These are phyloP conservation scores for Coemansia sp. DNA, from an alignment of 192 early-diverging fungal genomes.

Conservation along the genomic window DNA sequence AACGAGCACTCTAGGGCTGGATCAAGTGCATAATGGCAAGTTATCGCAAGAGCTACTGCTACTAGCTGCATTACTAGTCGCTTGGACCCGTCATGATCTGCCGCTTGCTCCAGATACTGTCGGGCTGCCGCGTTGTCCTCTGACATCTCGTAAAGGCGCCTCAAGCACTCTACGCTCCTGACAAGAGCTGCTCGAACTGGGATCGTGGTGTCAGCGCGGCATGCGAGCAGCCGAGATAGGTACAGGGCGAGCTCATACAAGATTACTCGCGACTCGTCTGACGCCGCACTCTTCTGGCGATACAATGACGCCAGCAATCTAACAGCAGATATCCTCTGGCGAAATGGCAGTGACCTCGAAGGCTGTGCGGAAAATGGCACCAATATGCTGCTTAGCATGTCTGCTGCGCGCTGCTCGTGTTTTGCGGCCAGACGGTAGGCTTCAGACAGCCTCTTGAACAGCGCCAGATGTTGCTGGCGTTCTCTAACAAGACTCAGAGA, in stretches of 20 bases:
- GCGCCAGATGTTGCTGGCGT: constrained; percentile 18
- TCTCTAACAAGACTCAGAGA: constrained; percentile 17
- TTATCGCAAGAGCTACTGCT: constrained; percentile 23
- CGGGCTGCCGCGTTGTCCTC: background rate
- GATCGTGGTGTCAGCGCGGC: background rate
- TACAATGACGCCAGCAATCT: constrained; percentile 32
- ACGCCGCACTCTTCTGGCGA: background rate
- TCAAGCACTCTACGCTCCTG: constrained; percentile 22
- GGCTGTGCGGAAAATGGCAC: background rate
- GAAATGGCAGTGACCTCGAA: constrained; percentile 14
- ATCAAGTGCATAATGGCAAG: constrained; percentile 22
- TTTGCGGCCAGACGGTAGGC: constrained; percentile 20
- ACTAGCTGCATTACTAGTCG: constrained; percentile 22
- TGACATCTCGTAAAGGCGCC: constrained; percentile 8
- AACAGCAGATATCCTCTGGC: constrained; percentile 28
- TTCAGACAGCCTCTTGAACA: constrained; percentile 16
- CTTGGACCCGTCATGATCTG: background rate
- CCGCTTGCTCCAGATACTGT: background rate
- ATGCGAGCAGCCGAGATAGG: constrained; percentile 19
- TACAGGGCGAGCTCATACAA: constrained; percentile 36
- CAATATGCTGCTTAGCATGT: background rate
- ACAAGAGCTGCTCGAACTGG: constrained; percentile 16
- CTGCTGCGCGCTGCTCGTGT: constrained; percentile 10
- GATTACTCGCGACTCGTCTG: constrained; percentile 13
- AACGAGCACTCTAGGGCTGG: constrained; percentile 15